Evolutionary conservation across 2,329 filamentous ascomycete species (phyloP).

Genomic region (Rutstroemia sp.): DNA sequence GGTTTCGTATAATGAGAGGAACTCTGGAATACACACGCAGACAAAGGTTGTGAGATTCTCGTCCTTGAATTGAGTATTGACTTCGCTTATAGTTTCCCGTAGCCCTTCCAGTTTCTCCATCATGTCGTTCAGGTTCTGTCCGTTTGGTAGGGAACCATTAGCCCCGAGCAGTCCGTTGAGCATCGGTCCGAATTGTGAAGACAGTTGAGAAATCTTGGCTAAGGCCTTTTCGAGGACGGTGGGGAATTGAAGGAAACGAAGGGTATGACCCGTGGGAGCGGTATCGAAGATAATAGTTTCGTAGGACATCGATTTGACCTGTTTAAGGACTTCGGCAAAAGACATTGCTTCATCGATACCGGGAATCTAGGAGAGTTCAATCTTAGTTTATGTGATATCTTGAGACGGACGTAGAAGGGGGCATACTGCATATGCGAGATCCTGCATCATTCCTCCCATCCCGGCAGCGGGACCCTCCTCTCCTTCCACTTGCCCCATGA

Average conservation of each 20-base stretch:
- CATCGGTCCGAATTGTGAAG: constrained; percentile 89
- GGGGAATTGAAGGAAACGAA: constrained; percentile 97
- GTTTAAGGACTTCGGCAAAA: constrained; percentile 97
- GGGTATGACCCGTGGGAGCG: constrained; percentile 92
- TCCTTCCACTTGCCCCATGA: constrained; percentile 71
- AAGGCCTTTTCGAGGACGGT: constrained; percentile 97
- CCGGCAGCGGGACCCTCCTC: constrained; percentile 63
- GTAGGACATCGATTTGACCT: constrained; percentile 98
- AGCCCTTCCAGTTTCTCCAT: constrained; percentile 91
- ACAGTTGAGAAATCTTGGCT: constrained; percentile 93
- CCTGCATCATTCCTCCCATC: constrained; percentile 96
- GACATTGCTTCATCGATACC: constrained; percentile 99
- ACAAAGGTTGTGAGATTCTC: constrained; percentile 93
- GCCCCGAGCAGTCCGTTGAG: constrained; percentile 82
- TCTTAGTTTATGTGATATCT: neutral
- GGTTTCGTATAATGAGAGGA: constrained; percentile 93
- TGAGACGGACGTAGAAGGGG: neutral
- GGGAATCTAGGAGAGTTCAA: constrained; percentile 62
- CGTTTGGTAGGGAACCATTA: constrained; percentile 65
- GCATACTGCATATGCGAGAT: constrained; percentile 86
- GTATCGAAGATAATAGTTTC: constrained; percentile 99
- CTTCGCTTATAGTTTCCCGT: constrained; percentile 86
- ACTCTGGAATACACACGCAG: constrained; percentile 97
- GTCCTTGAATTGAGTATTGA: constrained; percentile 98
- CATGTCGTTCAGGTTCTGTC: constrained; percentile 87